Base-by-base conservation (phyloP, 2,329 filamentous ascomycete species). In the Bipolaris oryzae region DNA sequence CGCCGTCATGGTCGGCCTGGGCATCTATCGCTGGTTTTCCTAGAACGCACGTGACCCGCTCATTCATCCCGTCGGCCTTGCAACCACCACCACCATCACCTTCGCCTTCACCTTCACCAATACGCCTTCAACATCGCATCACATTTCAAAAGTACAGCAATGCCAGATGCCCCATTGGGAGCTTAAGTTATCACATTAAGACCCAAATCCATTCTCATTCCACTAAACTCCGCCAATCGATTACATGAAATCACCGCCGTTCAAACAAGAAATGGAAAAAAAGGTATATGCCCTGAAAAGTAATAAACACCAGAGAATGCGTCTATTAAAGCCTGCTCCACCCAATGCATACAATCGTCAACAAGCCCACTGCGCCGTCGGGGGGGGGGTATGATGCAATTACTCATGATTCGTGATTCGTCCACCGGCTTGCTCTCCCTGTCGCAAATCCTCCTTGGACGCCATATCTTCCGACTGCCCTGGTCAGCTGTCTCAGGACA, bases 11-110 rank as follows among this genome's bases (percentile, higher is more conserved):
- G 76, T 80, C 6, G 79, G 77, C 2, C 38, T 81, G 67, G 80
- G 79, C 2, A 67, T 77, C 23, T 82, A 80, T 56, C 64, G 77
- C 43, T 74, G 72, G 76, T 71, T 74, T 73, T 71, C 68, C n/a
- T 74, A 54, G 65, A 2, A 15, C 25, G 18, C 33, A 38, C 21
- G 45, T 37, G 15, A 28, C 10, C 18, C 1, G n/a, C 5, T 7
- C 7, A 31, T 31, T 31, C 28, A 31, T 31, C 28, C 10, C 28
- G 13, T 31, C 3, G 28, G 28, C 10, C 28, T 13, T 11, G 28
- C 28, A 7, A 31, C 10, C 10, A 13, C 28, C 28, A 31, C 28
- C 28, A 13, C 25, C 25, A 28, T 28, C 25, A 28, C 25, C 31
- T 5, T 31, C 9, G n/a, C n/a, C n/a, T n/a, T 21, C 21, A 37